phyloP scores from a whole-genome alignment of 352 stramenopile genomes.

The Pythium folliculosum region DNA sequence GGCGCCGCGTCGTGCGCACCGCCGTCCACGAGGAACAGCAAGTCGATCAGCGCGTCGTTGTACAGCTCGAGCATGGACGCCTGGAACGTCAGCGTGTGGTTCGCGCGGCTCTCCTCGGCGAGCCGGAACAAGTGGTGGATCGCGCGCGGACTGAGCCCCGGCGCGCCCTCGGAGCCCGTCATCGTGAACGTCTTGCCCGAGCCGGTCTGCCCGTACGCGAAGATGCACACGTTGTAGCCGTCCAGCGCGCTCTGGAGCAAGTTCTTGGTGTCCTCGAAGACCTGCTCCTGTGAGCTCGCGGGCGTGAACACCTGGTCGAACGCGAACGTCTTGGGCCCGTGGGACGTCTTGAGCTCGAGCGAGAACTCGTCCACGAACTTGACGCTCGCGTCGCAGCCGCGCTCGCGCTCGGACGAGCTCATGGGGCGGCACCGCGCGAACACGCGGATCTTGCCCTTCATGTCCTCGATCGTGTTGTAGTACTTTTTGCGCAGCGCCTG shows the following conservation, averaged over 20 bases:
- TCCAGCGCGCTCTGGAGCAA: constrained; percentile 90
- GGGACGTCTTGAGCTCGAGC: constrained; percentile 77
- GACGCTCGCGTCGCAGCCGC: constrained; percentile 65
- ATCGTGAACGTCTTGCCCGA: constrained; percentile 95
- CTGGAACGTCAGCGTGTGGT: constrained; percentile 70
- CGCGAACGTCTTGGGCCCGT: constrained; percentile 86
- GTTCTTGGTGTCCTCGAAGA: constrained; percentile 94
- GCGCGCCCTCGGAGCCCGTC: constrained; percentile 71
- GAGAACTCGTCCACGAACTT: constrained; percentile 84
- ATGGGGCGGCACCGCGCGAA: constrained; percentile 92
- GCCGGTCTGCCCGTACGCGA: constrained; percentile 94
- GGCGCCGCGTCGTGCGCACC: constrained; percentile 37
- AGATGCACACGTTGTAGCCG: constrained; percentile 93
- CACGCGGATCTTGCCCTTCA: constrained; percentile 95
- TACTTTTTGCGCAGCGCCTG: constrained; percentile 93
- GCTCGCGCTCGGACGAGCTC: constrained; percentile 83
- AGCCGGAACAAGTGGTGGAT: constrained; percentile 88
- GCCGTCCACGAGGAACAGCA: constrained; percentile 85
- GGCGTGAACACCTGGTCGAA: constrained; percentile 92
- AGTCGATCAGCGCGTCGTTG: constrained; percentile 90
- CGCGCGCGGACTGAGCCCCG: constrained; percentile 82
- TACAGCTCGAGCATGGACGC: constrained; percentile 94
- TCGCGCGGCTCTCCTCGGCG: constrained; percentile 49
- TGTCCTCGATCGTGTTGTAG: constrained; percentile 96
- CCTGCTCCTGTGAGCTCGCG: constrained; percentile 67